phyloP scores from a whole-genome alignment of 768 basidiomycete genomes.

The Goffeauzyma gilvescens region DNA sequence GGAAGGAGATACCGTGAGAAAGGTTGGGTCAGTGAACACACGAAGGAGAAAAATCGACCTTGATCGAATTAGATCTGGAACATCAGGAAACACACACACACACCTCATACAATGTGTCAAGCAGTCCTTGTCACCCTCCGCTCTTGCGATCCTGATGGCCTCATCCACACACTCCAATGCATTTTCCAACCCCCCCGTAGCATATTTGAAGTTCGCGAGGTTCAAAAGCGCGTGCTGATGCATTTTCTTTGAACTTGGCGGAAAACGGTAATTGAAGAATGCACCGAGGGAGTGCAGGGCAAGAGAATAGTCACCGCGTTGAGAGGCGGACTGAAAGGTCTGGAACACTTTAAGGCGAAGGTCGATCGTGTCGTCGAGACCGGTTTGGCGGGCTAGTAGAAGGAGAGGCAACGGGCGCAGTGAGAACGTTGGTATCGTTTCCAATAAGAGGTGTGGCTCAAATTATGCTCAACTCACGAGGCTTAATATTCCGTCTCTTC shows the following conservation, averaged over 20 bases:
- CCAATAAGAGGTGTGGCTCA: too few species aligned
- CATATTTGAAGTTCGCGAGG: conserved; percentile 26
- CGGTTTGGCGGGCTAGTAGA: too few species aligned
- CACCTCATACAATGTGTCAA: conserved; percentile 27
- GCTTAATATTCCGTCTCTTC: not conserved
- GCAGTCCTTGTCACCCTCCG: conserved; percentile 27
- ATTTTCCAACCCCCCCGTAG: conserved; percentile 23
- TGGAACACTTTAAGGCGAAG: conserved; percentile 19
- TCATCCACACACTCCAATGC: conserved; percentile 25
- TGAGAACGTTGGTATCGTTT: too few species aligned
- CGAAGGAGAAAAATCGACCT: not conserved
- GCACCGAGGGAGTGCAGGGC: conserved; percentile 22
- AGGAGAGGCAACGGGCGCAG: too few species aligned
- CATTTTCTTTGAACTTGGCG: conserved; percentile 19
- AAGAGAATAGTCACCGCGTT: conserved; percentile 22
- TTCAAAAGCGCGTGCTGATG: conserved; percentile 32
- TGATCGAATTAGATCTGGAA: not conserved
- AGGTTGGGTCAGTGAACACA: not conserved
- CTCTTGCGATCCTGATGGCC: conserved; percentile 28
- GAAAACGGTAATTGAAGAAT: conserved; percentile 31
- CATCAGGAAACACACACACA: too few species aligned
- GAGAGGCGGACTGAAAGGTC: conserved; percentile 17
- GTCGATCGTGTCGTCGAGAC: conserved; percentile 23
- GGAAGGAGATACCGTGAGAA: too few species aligned
- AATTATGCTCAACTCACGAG: too few species aligned